Base-by-base conservation (phyloP, 2,329 filamentous ascomycete species). In the Aspergillus brunneoviolaceus region DNA sequence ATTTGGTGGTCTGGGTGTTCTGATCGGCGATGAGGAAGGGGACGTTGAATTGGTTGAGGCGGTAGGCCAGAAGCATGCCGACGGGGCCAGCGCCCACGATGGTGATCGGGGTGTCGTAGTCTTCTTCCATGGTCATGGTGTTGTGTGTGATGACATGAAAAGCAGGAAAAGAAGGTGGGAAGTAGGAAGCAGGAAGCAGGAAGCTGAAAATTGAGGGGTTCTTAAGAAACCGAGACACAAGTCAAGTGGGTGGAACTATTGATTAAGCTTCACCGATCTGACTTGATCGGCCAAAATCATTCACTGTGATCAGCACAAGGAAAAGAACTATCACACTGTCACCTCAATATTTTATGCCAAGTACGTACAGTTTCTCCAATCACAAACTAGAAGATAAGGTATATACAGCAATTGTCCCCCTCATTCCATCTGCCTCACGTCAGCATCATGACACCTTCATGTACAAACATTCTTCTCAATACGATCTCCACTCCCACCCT, bases 1-100 rank as follows among this genome's bases (percentile, higher is more conserved):
- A 77, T 63, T 67, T 63, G 2, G 70, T 76, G 10, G 70, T 74
- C 23, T 64, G 54, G 4, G 62, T 12, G 55, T 71, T 71, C 12
- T 62, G 60, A 57, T 75, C 73, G 12, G 67, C 58, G 1, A 75
- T 57, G 2, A 70, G 52, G 23, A 60, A 68, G 29, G 53, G 62
- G 29, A 69, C 60, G 12, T 66, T 63, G 35, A 68, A 55, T 3
- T 52, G 53, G 21, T 63, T 64, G 1, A 71, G 65, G 42, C 65
- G 62, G 19, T 60, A 63, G 0, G 70, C 68, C 2, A 63, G 59
- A 5, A 72, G 47, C 54, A 72, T 57, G 1, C 71, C 70, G 2
- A 67, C 66, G 4, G 70, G 70, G 3, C 70, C 70, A 2, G 60
- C 69, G 11, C 71, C 71, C 19, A 69, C 66, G 16, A 72, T 57